A percentile compares a stretch with the other conserved stretches of the same genome.
These are phyloP conservation scores for Pascua guehoae DNA, from an alignment of 1,284 basidiomycete genomes.

Conservation along the genomic window DNA sequence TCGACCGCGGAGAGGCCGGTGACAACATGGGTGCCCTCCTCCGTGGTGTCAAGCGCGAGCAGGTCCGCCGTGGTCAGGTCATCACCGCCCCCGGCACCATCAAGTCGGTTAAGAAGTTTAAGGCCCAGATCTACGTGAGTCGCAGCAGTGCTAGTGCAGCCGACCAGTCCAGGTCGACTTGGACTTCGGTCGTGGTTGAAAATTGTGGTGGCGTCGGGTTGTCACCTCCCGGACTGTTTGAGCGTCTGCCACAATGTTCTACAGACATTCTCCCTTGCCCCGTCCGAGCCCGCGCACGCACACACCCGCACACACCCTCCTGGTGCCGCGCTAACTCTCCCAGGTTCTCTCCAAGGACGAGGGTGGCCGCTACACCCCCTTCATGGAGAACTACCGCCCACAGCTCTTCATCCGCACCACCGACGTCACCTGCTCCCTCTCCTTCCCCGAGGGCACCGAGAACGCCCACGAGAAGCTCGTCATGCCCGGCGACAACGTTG, in stretches of 20 bases:
- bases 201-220: not conserved
- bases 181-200: not conserved
- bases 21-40: conserved; percentile 99
- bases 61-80: conserved; percentile 90
- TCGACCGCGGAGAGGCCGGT: conserved; percentile 95
- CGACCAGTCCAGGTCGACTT: not conserved
- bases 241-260: no score
- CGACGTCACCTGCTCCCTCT: conserved; percentile 82
- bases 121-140: conserved; percentile 74
- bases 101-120: conserved; percentile 91
- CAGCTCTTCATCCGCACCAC: conserved; percentile 96
- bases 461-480: conserved; percentile 75
- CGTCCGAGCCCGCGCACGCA: no score
- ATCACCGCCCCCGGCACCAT: conserved; percentile 87
- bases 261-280: no score
- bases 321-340: no score
- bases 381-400: conserved; percentile 93
- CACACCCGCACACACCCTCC: no score
- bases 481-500: conserved; percentile 98
- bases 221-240: not conserved
- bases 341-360: conserved; percentile 87
- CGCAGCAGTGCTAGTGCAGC: conserved; percentile 49
- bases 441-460: conserved; percentile 73
- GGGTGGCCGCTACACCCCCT: conserved; percentile 96
- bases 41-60: conserved; percentile 96